phyloP scores from a whole-genome alignment of 2,329 filamentous ascomycete species.

The Colletotrichum navitas region DNA sequence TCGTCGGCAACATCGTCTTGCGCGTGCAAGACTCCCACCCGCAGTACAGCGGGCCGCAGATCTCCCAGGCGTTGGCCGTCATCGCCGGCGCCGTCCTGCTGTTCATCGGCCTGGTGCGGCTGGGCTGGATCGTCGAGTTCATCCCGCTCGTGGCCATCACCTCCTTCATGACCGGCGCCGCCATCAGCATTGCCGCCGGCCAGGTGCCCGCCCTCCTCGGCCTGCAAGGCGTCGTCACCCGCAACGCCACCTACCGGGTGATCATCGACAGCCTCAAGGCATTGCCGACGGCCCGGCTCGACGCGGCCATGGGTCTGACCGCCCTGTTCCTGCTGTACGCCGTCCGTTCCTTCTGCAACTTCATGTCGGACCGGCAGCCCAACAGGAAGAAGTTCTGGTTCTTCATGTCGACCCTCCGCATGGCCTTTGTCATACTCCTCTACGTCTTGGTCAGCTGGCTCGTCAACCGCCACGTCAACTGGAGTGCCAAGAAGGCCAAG shows the following conservation, averaged over 20 bases:
- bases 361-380: constrained; percentile 75
- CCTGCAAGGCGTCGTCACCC: constrained; percentile 58
- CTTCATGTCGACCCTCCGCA: constrained; percentile 82
- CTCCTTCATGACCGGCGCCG: constrained; percentile 64
- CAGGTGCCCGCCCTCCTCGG: constrained; percentile 61
- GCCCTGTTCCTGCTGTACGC: constrained; percentile 75
- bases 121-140: constrained; percentile 65
- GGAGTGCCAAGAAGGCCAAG: constrained; percentile 61
- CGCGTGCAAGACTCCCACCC: constrained; percentile 53
- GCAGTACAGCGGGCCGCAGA: constrained; percentile 53
- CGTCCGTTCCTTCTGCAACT: constrained; percentile 72
- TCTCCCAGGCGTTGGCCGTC: constrained; percentile 60
- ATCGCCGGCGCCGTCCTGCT: constrained; percentile 60
- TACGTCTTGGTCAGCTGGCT: constrained; percentile 84
- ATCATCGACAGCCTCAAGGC: constrained; percentile 58
- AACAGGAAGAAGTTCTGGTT: constrained; percentile 78
- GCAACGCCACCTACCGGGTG: constrained; percentile 59
- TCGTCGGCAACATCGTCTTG: constrained; percentile 61
- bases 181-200: constrained; percentile 63
- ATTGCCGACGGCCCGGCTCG: constrained; percentile 63
- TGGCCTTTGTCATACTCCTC: constrained; percentile 83
- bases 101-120: constrained; percentile 59
- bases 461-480: constrained; percentile 70
- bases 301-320: constrained; percentile 80
- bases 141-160: constrained; percentile 64